These are phyloP conservation scores for Podospora bellae-mahoneyi DNA, from an alignment of 495 filamentous ascomycete genomes.

Conservation along the genomic window DNA sequence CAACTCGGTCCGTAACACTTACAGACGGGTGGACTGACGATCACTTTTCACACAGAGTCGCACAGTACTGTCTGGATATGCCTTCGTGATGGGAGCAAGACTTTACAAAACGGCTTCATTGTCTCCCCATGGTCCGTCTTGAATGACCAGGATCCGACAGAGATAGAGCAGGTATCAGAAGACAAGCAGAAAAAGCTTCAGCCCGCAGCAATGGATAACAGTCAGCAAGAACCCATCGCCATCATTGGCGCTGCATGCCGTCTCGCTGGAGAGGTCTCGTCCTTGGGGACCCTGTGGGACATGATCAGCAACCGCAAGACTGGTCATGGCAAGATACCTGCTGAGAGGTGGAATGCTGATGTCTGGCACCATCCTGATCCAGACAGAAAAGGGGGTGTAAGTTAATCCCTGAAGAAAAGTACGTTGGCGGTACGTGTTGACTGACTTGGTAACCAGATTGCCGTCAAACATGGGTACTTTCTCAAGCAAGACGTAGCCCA, in stretches of 20 bases:
- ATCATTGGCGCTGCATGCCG: constrained; percentile 8
- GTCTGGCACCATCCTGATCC: constrained; percentile 2
- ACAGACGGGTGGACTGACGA: background rate
- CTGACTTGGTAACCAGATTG: background rate
- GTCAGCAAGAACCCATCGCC: background rate
- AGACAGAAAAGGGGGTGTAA: constrained; percentile 8
- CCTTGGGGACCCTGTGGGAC: background rate
- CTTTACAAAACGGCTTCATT: background rate
- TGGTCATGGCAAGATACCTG: constrained; percentile 2
- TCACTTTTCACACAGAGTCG: background rate
- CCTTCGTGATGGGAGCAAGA: background rate
- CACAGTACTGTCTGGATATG: background rate
- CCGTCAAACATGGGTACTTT: constrained; percentile 30
- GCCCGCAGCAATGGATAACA: background rate
- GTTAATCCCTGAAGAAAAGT: background rate
- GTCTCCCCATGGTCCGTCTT: background rate
- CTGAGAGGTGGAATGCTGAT: constrained; percentile 1
- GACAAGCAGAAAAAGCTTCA: background rate
- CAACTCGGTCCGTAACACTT: constrained; percentile 1
- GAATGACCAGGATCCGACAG: too few relatives aligned
- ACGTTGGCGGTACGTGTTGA: background rate
- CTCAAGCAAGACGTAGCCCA: constrained; percentile 38
- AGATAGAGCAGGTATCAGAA: background rate
- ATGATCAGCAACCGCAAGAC: constrained; percentile 7
- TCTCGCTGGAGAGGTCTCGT: constrained; percentile 1